A percentile compares a stretch with the other conserved stretches of the same genome.
phyloP scores from a whole-genome alignment of 441 rosid species.

The Omphalea diandra region DNA sequence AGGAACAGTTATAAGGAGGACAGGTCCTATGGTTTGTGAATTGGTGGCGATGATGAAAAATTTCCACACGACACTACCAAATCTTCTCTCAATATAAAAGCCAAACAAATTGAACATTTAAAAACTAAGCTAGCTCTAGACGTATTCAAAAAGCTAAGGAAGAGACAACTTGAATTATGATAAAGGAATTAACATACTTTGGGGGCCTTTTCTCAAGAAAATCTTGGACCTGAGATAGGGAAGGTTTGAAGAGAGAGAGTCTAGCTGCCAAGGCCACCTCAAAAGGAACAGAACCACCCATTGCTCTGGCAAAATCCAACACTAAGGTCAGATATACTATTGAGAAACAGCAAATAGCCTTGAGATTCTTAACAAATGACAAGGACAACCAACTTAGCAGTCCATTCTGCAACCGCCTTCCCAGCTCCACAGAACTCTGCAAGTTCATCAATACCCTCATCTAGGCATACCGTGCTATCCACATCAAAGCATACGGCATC shows the following conservation, averaged over 20 bases:
- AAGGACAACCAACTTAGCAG: slow-evolving; percentile 70
- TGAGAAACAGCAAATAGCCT: not conserved
- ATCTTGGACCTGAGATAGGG: slow-evolving; percentile 69
- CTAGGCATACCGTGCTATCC: slow-evolving; percentile 94
- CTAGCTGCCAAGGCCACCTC: slow-evolving; percentile 93
- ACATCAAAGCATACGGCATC: slow-evolving; percentile 97
- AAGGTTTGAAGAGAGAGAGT: slow-evolving; percentile 82
- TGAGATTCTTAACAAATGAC: not conserved
- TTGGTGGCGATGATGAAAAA: not conserved
- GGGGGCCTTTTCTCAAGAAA: slow-evolving; percentile 79
- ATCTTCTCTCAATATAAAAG: not conserved
- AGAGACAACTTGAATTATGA: not conserved
- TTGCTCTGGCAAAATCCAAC: slow-evolving; percentile 59
- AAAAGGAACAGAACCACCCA: slow-evolving; percentile 97
- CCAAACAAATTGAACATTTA: slow-evolving; percentile 3
- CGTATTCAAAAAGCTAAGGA: not conserved
- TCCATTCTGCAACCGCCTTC: slow-evolving; percentile 98
- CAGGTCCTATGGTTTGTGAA: not conserved
- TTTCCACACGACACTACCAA: not conserved
- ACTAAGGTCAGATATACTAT: slow-evolving; percentile 14
- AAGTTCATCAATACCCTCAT: slow-evolving; percentile 98
- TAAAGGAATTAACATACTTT: slow-evolving; percentile 44
- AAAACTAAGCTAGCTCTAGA: not conserved
- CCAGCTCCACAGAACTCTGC: slow-evolving; percentile 99
- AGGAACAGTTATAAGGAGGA: not conserved